Evolutionary conservation across 352 stramenopile genomes (phyloP).

Genomic region (Aphanomyces invadans): DNA sequence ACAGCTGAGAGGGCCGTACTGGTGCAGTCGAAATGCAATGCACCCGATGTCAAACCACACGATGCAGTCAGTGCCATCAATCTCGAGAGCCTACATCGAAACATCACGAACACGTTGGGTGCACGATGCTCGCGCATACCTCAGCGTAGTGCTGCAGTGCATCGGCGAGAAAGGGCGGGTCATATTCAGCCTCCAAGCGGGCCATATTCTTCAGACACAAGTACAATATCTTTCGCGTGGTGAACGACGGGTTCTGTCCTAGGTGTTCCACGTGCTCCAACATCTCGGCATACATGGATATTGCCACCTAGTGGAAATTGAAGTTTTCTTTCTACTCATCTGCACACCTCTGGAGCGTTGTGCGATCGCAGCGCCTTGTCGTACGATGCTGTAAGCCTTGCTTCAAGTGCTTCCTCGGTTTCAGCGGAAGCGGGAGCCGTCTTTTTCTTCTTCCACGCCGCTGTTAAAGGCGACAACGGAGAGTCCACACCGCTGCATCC

Average conservation of each 20-base stretch:
- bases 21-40: conserved; percentile 7
- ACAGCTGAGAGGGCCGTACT: neutral
- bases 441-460: conserved; percentile 3
- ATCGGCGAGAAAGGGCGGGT: neutral
- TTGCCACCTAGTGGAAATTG: conserved; percentile 6
- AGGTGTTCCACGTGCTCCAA: neutral
- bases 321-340: neutral
- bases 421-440: neutral
- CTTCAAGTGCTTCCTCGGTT: conserved; percentile 22
- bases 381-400: conserved; percentile 16
- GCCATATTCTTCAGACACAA: conserved; percentile 22
- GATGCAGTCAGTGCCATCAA: conserved; percentile 17
- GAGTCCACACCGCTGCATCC: neutral
- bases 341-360: conserved; percentile 6
- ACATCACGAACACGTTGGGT: neutral
- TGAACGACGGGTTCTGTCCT: neutral
- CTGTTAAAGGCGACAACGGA: neutral
- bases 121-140: neutral
- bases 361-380: conserved; percentile 16
- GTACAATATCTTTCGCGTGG: conserved; percentile 21
- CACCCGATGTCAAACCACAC: conserved; percentile 22
- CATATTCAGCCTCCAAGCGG: conserved; percentile 4
- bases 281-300: conserved; percentile 15
- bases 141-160: conserved; percentile 21
- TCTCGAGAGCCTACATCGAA: conserved; percentile 6